phyloP scores from a whole-genome alignment of 768 basidiomycete genomes.

The Pleurotus giganteus region DNA sequence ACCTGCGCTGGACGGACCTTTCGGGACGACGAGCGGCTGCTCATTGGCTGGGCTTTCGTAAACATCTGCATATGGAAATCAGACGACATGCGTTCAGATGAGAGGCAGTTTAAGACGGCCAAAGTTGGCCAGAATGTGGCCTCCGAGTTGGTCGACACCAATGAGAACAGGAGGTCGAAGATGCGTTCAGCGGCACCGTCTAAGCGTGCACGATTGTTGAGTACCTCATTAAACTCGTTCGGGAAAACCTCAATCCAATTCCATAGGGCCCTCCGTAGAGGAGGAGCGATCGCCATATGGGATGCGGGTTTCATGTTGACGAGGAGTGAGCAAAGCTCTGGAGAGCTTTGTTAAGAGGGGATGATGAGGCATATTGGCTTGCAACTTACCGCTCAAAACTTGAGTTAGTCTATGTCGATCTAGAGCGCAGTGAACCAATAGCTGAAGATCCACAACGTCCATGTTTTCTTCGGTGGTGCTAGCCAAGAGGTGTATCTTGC shows the following conservation, averaged over 20 bases:
- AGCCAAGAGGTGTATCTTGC: conserved; percentile 68
- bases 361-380: not conserved
- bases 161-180: conserved; percentile 74
- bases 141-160: conserved; percentile 42
- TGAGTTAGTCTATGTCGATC: conserved; percentile 67
- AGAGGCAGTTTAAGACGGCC: conserved; percentile 68
- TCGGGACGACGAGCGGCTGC: conserved; percentile 19
- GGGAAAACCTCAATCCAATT: conserved; percentile 86
- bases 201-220: conserved; percentile 57
- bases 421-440: conserved; percentile 77
- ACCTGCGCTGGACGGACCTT: conserved; percentile 27
- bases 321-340: conserved; percentile 79
- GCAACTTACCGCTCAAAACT: conserved; percentile 60
- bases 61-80: conserved; percentile 43
- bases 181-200: conserved; percentile 86
- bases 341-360: not conserved
- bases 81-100: conserved; percentile 66
- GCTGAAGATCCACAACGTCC: conserved; percentile 72
- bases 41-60: not conserved
- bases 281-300: conserved; percentile 67
- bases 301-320: conserved; percentile 78
- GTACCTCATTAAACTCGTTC: conserved; percentile 71
- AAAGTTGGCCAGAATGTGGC: conserved; percentile 78
- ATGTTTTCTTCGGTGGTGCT: conserved; percentile 36
- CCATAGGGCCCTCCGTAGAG: conserved; percentile 81